Evolutionary conservation across 495 filamentous ascomycete species (phyloP).

Genomic region (Platismatia glauca): DNA sequence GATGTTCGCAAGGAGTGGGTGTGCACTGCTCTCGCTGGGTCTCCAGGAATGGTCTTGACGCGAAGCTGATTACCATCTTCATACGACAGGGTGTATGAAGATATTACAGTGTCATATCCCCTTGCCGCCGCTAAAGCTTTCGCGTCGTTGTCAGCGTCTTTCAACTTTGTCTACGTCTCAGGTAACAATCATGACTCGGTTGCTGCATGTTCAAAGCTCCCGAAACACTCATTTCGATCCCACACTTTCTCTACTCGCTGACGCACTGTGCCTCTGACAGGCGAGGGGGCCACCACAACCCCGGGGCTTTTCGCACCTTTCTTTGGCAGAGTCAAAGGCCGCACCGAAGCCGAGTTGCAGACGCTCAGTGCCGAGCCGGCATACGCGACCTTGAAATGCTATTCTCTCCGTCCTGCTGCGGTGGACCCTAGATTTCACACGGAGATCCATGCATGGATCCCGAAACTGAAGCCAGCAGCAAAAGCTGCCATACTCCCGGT

Average conservation of each 20-base stretch:
- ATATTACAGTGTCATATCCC: conserved; percentile 57
- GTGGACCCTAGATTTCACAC: conserved; percentile 43
- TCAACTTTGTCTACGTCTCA: conserved; percentile 65
- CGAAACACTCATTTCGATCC: not conserved
- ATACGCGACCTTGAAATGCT: conserved; percentile 23
- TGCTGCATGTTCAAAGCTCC: not conserved
- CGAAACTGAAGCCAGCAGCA: conserved; percentile 22
- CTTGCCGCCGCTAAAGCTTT: conserved; percentile 55
- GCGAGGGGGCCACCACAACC: conserved; percentile 40
- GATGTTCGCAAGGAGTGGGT: conserved; percentile 52
- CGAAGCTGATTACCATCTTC: not conserved
- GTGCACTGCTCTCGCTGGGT: conserved; percentile 19
- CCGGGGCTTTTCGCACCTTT: conserved; percentile 45
- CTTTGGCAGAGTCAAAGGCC: conserved; percentile 55
- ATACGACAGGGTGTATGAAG: conserved; percentile 49
- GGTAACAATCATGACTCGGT: conserved; percentile 20
- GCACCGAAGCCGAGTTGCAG: conserved; percentile 47
- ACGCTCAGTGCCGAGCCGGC: conserved; percentile 36
- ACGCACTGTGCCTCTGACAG: not conserved
- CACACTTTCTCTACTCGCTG: not conserved
- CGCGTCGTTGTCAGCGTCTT: conserved; percentile 41
- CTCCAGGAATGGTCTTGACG: not conserved
- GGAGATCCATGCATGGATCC: conserved; percentile 41
- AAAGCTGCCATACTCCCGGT: conserved; percentile 1
- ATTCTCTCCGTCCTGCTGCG: conserved; percentile 41